These are phyloP conservation scores for Ustanciosporium gigantosporum DNA, from an alignment of 1,284 basidiomycete genomes.

Conservation along the genomic window DNA sequence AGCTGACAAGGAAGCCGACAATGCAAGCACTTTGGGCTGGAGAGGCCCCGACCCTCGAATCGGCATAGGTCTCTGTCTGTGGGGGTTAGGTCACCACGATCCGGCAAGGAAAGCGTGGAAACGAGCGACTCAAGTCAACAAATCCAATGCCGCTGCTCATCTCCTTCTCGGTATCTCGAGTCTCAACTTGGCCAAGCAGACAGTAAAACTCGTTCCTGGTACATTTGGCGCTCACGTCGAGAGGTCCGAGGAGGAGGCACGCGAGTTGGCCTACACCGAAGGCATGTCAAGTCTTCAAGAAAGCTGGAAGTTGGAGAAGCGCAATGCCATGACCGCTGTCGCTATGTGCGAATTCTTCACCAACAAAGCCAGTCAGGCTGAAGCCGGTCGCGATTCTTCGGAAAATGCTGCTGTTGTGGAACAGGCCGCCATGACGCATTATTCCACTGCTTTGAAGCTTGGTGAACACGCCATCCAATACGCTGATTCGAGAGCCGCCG, in stretches of 20 bases:
- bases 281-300: constrained; percentile 49
- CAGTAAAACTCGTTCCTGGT: constrained; percentile 35
- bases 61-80: constrained; percentile 57
- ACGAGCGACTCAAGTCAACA: constrained; percentile 45
- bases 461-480: constrained; percentile 59
- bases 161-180: constrained; percentile 55
- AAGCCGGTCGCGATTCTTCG: too few species aligned
- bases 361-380: constrained; percentile 36
- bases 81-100: constrained; percentile 49
- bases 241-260: constrained; percentile 46
- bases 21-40: constrained; percentile 31
- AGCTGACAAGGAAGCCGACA: constrained; percentile 26
- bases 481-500: constrained; percentile 46
- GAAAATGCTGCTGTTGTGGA: constrained; percentile 13
- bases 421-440: constrained; percentile 35
- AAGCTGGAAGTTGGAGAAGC: constrained; percentile 58
- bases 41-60: constrained; percentile 56
- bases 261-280: constrained; percentile 51
- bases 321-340: constrained; percentile 54
- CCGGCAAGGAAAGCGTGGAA: constrained; percentile 57
- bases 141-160: constrained; percentile 35
- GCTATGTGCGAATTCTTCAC: constrained; percentile 51
- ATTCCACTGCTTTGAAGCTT: constrained; percentile 54
- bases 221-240: constrained; percentile 46
- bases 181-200: constrained; percentile 49